phyloP scores from a whole-genome alignment of 805 yeast species.

The Blastobotrys peoriensis region DNA sequence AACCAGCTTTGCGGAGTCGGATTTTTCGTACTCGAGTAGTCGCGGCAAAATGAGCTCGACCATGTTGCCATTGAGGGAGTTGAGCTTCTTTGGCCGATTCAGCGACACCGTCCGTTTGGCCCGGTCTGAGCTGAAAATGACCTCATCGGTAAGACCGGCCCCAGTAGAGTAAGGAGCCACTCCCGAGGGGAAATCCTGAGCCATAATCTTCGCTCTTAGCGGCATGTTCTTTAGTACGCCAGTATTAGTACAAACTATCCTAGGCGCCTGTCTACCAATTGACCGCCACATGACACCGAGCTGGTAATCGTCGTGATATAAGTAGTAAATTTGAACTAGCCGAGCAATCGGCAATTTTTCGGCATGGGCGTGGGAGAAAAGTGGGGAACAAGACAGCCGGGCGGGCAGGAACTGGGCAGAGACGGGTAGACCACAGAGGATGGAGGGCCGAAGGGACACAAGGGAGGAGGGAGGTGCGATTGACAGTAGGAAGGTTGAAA shows the following conservation, averaged over 20 bases:
- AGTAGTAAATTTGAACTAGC: neutral
- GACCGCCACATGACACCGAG: constrained; percentile 9
- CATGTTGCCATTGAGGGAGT: constrained; percentile 78
- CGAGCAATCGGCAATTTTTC: neutral
- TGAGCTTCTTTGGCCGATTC: constrained; percentile 77
- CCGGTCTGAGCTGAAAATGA: constrained; percentile 54
- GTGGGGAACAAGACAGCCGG: neutral
- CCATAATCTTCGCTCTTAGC: constrained; percentile 28
- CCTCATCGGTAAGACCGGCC: constrained; percentile 38
- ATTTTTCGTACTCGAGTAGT: constrained; percentile 67
- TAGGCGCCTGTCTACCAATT: constrained; percentile 7
- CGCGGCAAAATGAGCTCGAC: constrained; percentile 65
- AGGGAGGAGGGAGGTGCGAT: too few species aligned
- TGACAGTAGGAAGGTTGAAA: too few species aligned
- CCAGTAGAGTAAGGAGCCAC: neutral
- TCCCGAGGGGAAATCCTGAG: constrained; percentile 17
- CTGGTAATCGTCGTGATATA: neutral
- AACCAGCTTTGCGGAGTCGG: constrained; percentile 56
- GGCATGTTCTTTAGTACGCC: constrained; percentile 24
- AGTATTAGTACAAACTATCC: constrained; percentile 2
- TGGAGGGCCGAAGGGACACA: too few species aligned
- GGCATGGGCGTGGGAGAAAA: neutral
- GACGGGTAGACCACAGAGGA: too few species aligned
- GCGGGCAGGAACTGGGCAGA: neutral
- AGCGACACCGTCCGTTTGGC: constrained; percentile 68